A percentile compares a stretch with the other conserved stretches of the same genome.
These are phyloP conservation scores for Mallotus japonicus DNA, from an alignment of 441 rosid genomes.

Conservation along the genomic window DNA sequence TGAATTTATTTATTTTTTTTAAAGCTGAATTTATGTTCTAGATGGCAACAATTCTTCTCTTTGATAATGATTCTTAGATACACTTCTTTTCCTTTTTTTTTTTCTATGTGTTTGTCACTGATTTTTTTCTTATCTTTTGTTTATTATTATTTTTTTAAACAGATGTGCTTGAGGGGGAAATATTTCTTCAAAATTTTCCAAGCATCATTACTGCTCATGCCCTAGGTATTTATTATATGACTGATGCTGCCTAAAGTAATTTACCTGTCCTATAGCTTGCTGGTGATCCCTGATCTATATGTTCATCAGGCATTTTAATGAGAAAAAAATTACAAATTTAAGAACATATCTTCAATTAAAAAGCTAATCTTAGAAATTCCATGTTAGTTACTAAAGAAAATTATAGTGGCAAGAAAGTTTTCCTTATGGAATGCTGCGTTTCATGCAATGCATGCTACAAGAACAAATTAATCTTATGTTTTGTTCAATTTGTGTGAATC, in stretches of 20 bases:
- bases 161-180: slow-evolving; percentile 94
- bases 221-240: slow-evolving; percentile 49
- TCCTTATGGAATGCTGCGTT: too few species aligned
- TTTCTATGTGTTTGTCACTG: background rate
- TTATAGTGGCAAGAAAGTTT: background rate
- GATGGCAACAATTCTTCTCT: background rate
- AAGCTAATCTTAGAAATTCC: background rate
- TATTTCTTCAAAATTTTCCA: slow-evolving; percentile 96
- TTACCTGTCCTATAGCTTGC: background rate
- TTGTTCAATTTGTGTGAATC: too few species aligned
- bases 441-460: too few species aligned
- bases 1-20: background rate
- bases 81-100: too few species aligned
- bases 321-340: background rate
- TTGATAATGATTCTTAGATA: too few species aligned
- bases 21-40: background rate
- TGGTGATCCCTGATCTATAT: background rate
- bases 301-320: background rate
- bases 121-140: slow-evolving; percentile 1
- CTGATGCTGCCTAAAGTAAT: background rate
- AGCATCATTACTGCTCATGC: slow-evolving; percentile 86
- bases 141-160: slow-evolving; percentile 15
- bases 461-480: too few species aligned
- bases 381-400: background rate
- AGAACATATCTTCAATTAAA: background rate